Evolutionary conservation across 2,329 filamentous ascomycete species (phyloP), one percentile per base, ranked within the genome.

Genomic region (Paradendryphiella salina): DNA sequence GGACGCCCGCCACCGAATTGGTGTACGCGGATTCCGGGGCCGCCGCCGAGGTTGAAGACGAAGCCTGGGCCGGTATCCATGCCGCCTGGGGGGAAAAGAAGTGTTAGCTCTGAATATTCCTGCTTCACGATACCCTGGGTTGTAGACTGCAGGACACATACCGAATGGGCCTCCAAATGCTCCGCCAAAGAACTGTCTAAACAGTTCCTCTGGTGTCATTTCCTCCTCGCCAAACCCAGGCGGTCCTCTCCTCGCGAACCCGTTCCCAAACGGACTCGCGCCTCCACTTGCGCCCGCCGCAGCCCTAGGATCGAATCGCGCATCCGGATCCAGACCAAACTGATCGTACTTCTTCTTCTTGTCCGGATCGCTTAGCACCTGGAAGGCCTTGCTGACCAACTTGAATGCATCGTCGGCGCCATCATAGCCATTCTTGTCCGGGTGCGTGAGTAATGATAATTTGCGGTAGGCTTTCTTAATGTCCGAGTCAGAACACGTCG

Each of bases 391-490:
- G 67, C 90, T 89, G 18, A 99, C 91, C 89, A 96, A 89, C 80
- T 99, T 99, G 79, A 99, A 99, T 26, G 94, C 94, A 78, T 99
- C 94, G 72, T 96, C 94, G 47, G 94, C 93, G 53, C 95, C 85
- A 31, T 93, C 87, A 73, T 96, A 92, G 42, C 92, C 92, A 80
- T 99, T 99, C 80, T 99, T 99, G 80, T 99, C 94, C 57, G 94
- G 94, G 79, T 99, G 94, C 52, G 94, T 99, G 69, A 97, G 81
- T 66, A 99, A 79, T 71, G 89, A 94, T 72, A 95, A 82, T 77
- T 96, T 97, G 69, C 93, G 85, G 77, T 99, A 99, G 5, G 94
- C 93, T 79, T 97, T 97, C 75, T 97, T 99, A 71, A 99, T 91
- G 67, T 97, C 93, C 56, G 80, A 75, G 63, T 97, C 93, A 40